These are phyloP conservation scores for Prinsepia uniflora DNA, from an alignment of 306 rosid species.

Conservation along the genomic window DNA sequence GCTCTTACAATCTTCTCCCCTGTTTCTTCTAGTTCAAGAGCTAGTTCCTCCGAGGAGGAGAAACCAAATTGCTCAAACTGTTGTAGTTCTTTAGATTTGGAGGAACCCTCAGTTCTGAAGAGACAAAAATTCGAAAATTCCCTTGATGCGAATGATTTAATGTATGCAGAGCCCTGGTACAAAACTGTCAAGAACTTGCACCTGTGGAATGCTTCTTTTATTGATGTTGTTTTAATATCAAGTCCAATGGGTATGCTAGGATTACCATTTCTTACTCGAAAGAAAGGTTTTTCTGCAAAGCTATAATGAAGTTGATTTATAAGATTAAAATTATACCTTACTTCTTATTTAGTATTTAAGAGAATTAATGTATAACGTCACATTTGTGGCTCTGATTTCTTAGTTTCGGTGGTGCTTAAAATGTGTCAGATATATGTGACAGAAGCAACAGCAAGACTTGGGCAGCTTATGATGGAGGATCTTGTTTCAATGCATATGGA, in stretches of 20 bases:
- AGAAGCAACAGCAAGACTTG: conserved; percentile 69
- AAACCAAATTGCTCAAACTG: conserved; percentile 12
- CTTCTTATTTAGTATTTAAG: neutral
- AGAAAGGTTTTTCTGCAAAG: conserved; percentile 61
- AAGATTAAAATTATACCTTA: neutral
- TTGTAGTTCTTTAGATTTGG: conserved; percentile 17
- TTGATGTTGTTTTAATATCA: conserved; percentile 69
- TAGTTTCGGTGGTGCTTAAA: conserved; percentile 19
- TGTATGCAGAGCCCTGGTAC: conserved; percentile 57
- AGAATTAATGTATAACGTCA: neutral
- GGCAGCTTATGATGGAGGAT: conserved; percentile 87
- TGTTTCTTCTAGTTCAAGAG: conserved; percentile 37
- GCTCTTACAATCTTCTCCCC: conserved; percentile 77
- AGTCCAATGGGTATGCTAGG: conserved; percentile 92
- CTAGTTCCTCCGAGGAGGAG: conserved; percentile 22
- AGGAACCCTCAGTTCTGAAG: conserved; percentile 27
- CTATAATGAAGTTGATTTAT: conserved; percentile 25
- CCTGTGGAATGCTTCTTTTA: conserved; percentile 55
- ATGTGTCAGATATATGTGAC: conserved; percentile 65
- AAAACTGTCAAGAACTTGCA: conserved; percentile 54
- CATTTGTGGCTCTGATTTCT: neutral
- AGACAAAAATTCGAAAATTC: conserved; percentile 47
- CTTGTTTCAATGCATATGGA: conserved; percentile 78
- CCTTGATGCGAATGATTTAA: conserved; percentile 38
- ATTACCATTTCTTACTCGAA: conserved; percentile 68